Conservation (phyloP, 495 filamentous ascomycete species). For the Lindgomyces ingoldianus region DNA sequence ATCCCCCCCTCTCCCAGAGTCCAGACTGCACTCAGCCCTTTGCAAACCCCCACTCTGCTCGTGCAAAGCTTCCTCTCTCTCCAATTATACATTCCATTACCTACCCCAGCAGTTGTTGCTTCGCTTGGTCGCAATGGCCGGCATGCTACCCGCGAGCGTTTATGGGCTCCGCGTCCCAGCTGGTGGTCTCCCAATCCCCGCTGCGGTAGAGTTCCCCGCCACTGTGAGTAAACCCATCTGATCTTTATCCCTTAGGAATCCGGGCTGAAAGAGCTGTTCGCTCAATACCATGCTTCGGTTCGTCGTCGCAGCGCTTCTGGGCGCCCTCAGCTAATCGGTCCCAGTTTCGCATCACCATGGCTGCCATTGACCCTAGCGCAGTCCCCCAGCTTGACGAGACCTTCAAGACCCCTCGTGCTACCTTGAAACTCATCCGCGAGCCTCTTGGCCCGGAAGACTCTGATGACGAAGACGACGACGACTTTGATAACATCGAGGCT, state of each 20-base stretch:
- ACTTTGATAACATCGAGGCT: conserved; percentile 58
- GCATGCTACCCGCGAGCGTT: conserved; percentile 72
- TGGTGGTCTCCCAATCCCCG: conserved; percentile 73
- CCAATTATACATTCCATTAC: not conserved
- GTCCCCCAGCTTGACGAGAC: conserved; percentile 62
- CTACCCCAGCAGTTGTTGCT: not conserved
- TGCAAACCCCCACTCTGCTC: not conserved
- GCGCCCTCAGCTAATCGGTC: conserved; percentile 23
- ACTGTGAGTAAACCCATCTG: conserved; percentile 62
- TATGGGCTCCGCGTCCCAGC: conserved; percentile 87
- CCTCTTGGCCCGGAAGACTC: conserved; percentile 49
- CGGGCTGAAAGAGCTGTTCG: too few species aligned
- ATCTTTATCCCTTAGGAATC: conserved; percentile 1
- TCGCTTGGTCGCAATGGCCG: conserved; percentile 28
- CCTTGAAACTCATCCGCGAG: conserved; percentile 82
- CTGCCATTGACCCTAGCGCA: conserved; percentile 88
- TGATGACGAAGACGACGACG: conserved; percentile 47
- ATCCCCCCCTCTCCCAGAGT: not conserved
- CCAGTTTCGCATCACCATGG: conserved; percentile 97
- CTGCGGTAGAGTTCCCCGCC: conserved; percentile 70
- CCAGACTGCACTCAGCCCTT: conserved; percentile 9
- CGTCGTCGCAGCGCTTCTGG: not conserved
- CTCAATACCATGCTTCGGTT: too few species aligned
- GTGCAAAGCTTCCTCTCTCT: not conserved
- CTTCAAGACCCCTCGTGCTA: conserved; percentile 69